Evolutionary conservation across 208 protist species (phyloP), one percentile per base, ranked within the genome.

Genomic region (Trypanosoma caninum): DNA sequence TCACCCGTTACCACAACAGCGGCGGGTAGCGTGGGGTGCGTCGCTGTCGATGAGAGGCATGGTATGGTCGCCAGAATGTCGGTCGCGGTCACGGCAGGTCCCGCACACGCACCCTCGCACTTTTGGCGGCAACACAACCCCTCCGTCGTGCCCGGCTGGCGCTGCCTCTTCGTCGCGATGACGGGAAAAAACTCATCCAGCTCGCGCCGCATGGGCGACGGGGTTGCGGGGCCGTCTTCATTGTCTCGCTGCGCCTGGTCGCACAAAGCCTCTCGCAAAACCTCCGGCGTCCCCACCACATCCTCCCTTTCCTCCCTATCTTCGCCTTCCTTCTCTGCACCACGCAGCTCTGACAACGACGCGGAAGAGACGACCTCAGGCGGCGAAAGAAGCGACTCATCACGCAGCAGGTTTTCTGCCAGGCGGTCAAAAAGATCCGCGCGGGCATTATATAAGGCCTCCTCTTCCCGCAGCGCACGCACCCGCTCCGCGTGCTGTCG

Each of bases 101-200:
- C 18, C 3, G 9, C 41, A 18, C 46, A 31, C 25, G 27, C 40
- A 30, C 3, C 27, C 20, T 40, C 42, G 11, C 44, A n/a, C 30
- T 37, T 40, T 51, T 20, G 56, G 50, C 33, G 22, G 40, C 14
- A 9, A 48, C 28, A 38, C 18, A 18, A 46, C 9, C 30, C 50
- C 3, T 35, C 48, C 34, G 38, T 3, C 10, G 23, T 3, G 25
- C 23, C 41, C 5, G 8, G 45, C 8, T 35, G 63, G n/a, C 45
- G 55, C 16, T 18, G n/a, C 16, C 47, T 41, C 28, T 69, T 69
- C 9, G 45, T 14, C 22, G 46, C 37, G 11, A 13, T 50, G 5
- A 60, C n/a, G 14, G 72, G 62, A 54, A 78, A 78, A 56, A 74
- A 74, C 22, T 52, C 72, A 18, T 78, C 72, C 33, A 78, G 41